These are phyloP conservation scores for Apiospora sp. DNA, from an alignment of 2,329 filamentous ascomycete species.

Conservation along the genomic window DNA sequence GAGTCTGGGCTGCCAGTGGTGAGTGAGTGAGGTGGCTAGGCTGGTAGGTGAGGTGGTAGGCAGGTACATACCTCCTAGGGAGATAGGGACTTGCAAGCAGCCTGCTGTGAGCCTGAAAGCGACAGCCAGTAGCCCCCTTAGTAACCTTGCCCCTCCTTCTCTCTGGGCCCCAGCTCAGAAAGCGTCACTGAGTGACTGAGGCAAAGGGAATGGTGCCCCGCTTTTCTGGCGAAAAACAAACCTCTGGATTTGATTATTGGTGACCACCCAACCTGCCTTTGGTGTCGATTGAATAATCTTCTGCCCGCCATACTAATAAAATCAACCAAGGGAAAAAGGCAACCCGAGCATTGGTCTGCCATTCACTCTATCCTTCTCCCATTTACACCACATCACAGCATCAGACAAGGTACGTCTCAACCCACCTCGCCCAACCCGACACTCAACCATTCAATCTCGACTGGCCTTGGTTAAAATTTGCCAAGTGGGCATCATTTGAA, in stretches of 20 bases:
- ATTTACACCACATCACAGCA: conserved; percentile 21
- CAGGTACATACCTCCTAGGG: not conserved
- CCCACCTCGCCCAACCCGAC: not conserved
- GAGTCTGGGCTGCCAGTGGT: not conserved
- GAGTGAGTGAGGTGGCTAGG: not conserved
- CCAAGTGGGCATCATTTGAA: conserved; percentile 4
- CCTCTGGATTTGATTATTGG: conserved; percentile 21
- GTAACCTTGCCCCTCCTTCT: not conserved
- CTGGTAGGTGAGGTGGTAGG: not conserved
- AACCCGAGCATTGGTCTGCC: conserved; percentile 15
- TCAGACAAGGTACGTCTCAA: conserved; percentile 19
- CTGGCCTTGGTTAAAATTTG: not conserved
- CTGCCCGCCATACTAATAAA: conserved; percentile 21
- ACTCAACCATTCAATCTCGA: not conserved
- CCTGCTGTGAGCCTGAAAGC: conserved; percentile 8
- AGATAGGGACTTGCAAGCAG: not conserved
- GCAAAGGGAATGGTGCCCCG: conserved; percentile 3
- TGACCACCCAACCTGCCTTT: conserved; percentile 18
- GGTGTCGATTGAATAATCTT: conserved; percentile 16
- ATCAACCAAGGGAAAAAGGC: conserved; percentile 20
- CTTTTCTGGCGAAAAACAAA: conserved; percentile 19
- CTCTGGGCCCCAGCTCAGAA: not conserved
- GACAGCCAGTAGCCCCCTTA: not conserved
- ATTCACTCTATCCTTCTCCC: conserved; percentile 17
- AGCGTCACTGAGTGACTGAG: conserved; percentile 21